Evolutionary conservation across 345 rosid species (phyloP).

Genomic region (Salix arbutifolia): DNA sequence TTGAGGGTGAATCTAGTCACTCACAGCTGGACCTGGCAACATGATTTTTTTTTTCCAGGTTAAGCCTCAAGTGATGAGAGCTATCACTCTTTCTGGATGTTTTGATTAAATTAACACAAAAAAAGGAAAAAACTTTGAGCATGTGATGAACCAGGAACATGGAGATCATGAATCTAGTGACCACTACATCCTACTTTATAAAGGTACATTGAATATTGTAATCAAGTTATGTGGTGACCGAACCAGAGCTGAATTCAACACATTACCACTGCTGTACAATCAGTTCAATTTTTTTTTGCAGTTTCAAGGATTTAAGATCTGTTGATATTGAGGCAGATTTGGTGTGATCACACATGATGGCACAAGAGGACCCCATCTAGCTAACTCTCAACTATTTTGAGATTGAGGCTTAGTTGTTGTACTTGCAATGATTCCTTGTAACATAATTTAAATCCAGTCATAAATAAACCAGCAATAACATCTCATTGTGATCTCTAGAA

Average conservation of each 20-base stretch:
- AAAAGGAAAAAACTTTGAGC: neutral
- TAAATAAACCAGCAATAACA: neutral
- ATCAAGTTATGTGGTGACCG: neutral
- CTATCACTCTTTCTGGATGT: neutral
- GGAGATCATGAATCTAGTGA: neutral
- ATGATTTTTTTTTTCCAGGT: too few species aligned
- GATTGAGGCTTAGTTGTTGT: too few species aligned
- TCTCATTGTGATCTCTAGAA: neutral
- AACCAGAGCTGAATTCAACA: neutral
- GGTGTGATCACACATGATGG: too few species aligned
- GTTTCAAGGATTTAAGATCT: neutral
- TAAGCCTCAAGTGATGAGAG: neutral
- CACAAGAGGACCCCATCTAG: too few species aligned
- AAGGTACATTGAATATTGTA: neutral
- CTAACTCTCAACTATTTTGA: too few species aligned
- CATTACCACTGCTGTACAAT: neutral
- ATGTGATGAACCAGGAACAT: neutral
- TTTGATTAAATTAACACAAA: neutral
- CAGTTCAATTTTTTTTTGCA: too few species aligned
- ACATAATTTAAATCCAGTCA: neutral
- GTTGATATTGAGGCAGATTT: neutral
- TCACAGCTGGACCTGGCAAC: too few species aligned
- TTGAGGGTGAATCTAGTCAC: too few species aligned
- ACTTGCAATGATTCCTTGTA: too few species aligned
- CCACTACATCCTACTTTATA: neutral